Base-by-base conservation (phyloP, 306 rosid species). In the Medicago ruthenica region DNA sequence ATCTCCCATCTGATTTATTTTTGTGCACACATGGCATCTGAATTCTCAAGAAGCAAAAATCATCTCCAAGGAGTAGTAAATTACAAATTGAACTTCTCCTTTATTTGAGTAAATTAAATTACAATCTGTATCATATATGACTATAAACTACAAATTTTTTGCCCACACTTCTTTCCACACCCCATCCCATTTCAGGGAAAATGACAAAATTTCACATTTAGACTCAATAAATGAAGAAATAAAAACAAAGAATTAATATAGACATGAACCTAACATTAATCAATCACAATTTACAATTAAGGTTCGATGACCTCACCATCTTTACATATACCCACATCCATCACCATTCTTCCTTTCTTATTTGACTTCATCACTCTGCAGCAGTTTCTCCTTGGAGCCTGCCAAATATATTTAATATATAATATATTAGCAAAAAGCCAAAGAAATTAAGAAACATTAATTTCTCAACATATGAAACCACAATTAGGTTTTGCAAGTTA, bases 301-400 rank as follows among this genome's bases (percentile, higher is more conserved):
- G 86, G 69, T 88, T 89, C 96, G 72, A 73, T 83, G 84, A 90
- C 80, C 81, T 96, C 98, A 27, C 93, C 92, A 71, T 81, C 90
- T 68, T 69, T 86, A 63, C 99, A 96, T 47, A 82, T 21, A 50
- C 97, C 98, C 61, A 96, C 99, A 67, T 89, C 87, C 47, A 93
- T 86, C 80, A 81, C 80, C 89, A 90, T 47, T 27, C 85, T 82
- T 72, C 90, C 90, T 73, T 77, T 81, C 87, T 89, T 86, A 75
- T 72, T 80, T 1, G 92, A 71, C n/a, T 83, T 75, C 89, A 77
- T 64, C 53, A 96, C 79, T 84, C 91, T 86, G 88, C 99, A 96
- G 79, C 99, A 96, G 67, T 89, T 96, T 82, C 98, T 89, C 74
- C 98, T 85, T 9, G 99, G 99, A 8, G 97, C 88, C 99, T 96